A percentile compares a stretch with the other conserved stretches of the same genome.
phyloP scores from a whole-genome alignment of 148 eudicot species.

The Amaranthus cruentus region DNA sequence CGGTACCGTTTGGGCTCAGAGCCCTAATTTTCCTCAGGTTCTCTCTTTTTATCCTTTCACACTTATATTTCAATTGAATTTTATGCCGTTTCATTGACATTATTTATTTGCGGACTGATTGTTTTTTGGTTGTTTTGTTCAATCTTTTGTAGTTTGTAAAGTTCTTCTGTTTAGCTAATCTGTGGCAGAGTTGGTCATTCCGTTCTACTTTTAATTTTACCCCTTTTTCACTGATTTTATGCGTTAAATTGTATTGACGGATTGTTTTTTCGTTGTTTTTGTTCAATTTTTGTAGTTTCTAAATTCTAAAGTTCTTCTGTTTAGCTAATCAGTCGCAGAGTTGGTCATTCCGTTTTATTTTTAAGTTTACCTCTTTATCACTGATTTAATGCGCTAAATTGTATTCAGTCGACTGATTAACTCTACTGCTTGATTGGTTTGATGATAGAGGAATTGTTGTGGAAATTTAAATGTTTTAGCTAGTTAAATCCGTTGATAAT shows the following conservation, averaged over 20 bases:
- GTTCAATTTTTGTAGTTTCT: not conserved
- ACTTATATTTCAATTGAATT: not conserved
- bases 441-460: too few relatives aligned
- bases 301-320: not conserved
- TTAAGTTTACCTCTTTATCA: not conserved
- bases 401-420: too few relatives aligned
- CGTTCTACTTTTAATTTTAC: not conserved
- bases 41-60: not conserved
- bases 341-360: not conserved
- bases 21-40: slow-evolving; percentile 48
- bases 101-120: not conserved
- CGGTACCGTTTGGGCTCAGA: slow-evolving; percentile 47
- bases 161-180: not conserved
- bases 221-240: not conserved
- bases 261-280: too few relatives aligned
- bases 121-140: too few relatives aligned
- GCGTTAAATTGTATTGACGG: too few relatives aligned
- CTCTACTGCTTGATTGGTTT: too few relatives aligned
- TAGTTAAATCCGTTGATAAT: too few relatives aligned
- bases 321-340: not conserved
- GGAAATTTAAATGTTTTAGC: too few relatives aligned
- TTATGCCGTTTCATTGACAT: not conserved
- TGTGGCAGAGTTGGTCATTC: not conserved
- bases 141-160: not conserved
- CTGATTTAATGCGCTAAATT: not conserved